Evolutionary conservation across 306 rosid species (phyloP), one percentile per base, ranked within the genome.

Genomic region (Hylodesmum podocarpum): DNA sequence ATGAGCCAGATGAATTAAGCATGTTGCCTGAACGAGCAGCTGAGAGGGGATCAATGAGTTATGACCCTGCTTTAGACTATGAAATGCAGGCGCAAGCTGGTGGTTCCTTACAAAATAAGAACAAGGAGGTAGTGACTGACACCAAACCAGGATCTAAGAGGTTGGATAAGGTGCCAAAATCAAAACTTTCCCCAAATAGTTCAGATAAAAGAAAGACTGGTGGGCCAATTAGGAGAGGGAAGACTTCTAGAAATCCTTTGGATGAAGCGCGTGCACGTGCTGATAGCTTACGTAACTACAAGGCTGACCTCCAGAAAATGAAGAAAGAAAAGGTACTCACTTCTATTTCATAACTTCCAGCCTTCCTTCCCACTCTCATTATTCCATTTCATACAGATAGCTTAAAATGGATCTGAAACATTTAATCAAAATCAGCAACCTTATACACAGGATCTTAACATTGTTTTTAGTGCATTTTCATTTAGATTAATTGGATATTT

Each of bases 211-310:
- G 70, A 78, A 90, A 89, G 85, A 80, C 57, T 31, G 89, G 78
- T 33, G 99, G 98, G 29, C 99, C 97, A 31, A 85, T 96, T 74
- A 91, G 98, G 86, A 88, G 86, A 86, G 97, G 89, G 80, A 92
- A 85, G 72, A 86, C 92, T 75, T 84, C 98, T 62, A 96, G 91
- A 85, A 96, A 94, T 92, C 98, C 97, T 72, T 81, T 96, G 86
- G 98, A 96, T 34, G 99, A 96, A 87, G 99, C 98, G 2, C 85
- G 93, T 10, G 96, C 91, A 55, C 99, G 99, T 11, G 99, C 99
- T 16, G 99, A 92, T 82, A 91, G 77, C 84, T 78, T 96, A 65
- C 83, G 98, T 69, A 89, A 81, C 77, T 96, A 78, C 83, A 96
- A 96, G 88, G 97, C 98, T 64, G 97, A 96, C 86, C 99, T 96